A percentile compares a stretch with the other conserved stretches of the same genome.
These are phyloP conservation scores for Leccinellum albellum DNA, from an alignment of 768 basidiomycete genomes.

Conservation along the genomic window DNA sequence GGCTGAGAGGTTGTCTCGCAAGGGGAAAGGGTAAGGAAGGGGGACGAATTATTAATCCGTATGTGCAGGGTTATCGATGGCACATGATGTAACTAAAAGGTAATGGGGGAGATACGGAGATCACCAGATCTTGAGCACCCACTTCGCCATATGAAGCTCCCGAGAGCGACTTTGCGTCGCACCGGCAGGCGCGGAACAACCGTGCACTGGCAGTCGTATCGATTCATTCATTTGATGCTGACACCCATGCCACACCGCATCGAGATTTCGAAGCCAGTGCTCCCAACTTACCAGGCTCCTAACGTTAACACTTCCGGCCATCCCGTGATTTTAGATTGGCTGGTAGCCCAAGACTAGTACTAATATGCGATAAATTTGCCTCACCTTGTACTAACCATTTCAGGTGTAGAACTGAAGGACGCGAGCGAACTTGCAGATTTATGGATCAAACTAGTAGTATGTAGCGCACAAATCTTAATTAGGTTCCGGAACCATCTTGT, in stretches of 20 bases:
- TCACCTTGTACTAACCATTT: background rate
- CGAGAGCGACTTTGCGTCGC: slow-evolving; percentile 11
- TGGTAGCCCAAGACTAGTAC: background rate
- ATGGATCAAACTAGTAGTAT: slow-evolving; percentile 11
- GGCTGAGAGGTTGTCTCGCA: slow-evolving; percentile 13
- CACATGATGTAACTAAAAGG: slow-evolving; percentile 14
- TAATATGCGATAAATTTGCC: background rate
- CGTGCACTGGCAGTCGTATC: slow-evolving; percentile 18
- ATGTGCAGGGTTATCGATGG: slow-evolving; percentile 20
- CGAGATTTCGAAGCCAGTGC: slow-evolving; percentile 17
- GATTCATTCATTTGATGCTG: slow-evolving; percentile 21
- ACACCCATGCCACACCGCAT: slow-evolving; percentile 5
- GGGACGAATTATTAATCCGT: slow-evolving; percentile 23
- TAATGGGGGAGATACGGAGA: slow-evolving; percentile 10
- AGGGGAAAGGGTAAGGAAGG: background rate
- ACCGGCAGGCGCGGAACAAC: slow-evolving; percentile 24
- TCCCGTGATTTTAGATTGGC: background rate
- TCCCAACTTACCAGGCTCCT: slow-evolving; percentile 1
- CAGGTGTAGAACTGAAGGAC: slow-evolving; percentile 9
- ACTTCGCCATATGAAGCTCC: slow-evolving; percentile 5
- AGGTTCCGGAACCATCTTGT: no score
- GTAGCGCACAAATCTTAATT: slow-evolving; percentile 10
- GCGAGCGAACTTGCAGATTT: slow-evolving; percentile 9
- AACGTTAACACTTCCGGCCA: background rate
- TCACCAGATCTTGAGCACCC: slow-evolving; percentile 15